Conservation (phyloP, 805 yeast species). For the Pachysolen tannophilus region DNA sequence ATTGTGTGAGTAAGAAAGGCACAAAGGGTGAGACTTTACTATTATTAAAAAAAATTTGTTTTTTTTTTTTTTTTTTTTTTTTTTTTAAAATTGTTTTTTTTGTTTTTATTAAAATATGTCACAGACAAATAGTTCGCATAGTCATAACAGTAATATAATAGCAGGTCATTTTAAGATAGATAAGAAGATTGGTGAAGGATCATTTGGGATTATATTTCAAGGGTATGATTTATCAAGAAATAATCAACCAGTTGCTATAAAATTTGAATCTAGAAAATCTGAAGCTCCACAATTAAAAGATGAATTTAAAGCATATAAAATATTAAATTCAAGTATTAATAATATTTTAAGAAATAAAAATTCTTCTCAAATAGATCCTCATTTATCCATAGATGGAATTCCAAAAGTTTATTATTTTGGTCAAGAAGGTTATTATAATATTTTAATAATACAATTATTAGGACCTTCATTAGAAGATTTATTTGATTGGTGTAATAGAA, state of each 20-base stretch:
- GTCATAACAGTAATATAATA: conserved; percentile 19
- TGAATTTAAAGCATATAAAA: conserved; percentile 72
- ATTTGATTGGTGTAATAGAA: conserved; percentile 83
- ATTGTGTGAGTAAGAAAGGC: no score
- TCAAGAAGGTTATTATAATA: conserved; percentile 77
- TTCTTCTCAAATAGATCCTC: conserved; percentile 10
- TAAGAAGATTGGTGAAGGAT: conserved; percentile 81
- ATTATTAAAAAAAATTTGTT: conserved; percentile 4
- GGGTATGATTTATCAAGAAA: conserved; percentile 67
- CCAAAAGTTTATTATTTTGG: conserved; percentile 85
- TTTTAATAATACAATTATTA: conserved; percentile 65
- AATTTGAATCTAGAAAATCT: conserved; percentile 72
- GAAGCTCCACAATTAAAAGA: conserved; percentile 82
- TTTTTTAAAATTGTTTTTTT: no score
- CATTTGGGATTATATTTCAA: conserved; percentile 79
- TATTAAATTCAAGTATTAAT: conserved; percentile 46
- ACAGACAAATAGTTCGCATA: background rate
- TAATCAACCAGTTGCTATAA: conserved; percentile 58
- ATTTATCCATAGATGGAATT: conserved; percentile 42
- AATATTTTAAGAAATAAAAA: conserved; percentile 15
- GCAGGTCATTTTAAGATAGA: conserved; percentile 73
- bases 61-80: no score
- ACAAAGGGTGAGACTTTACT: background rate
- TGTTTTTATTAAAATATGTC: no score
- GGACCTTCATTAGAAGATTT: conserved; percentile 83